Evolutionary conservation across 78 protist species (phyloP).

Genomic region (Mastigamoeba balamuthi): DNA sequence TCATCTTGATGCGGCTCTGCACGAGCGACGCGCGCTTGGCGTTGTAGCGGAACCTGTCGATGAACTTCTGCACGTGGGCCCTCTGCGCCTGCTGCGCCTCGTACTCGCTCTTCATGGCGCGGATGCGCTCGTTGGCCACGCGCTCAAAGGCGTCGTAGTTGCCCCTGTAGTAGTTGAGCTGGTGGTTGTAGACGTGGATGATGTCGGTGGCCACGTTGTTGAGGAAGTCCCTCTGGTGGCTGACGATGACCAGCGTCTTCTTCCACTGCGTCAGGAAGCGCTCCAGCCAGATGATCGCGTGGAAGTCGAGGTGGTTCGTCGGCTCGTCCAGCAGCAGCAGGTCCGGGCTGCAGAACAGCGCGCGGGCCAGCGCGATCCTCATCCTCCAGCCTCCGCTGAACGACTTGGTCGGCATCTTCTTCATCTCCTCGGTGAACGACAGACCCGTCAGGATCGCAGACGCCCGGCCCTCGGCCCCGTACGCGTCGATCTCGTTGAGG

Average conservation of each 20-base stretch:
- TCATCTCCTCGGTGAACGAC: slow-evolving; percentile 68
- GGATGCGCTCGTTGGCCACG: slow-evolving; percentile 47
- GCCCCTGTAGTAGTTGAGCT: slow-evolving; percentile 72
- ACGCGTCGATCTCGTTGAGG: slow-evolving; percentile 69
- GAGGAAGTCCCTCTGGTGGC: slow-evolving; percentile 84
- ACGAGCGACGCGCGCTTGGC: slow-evolving; percentile 79
- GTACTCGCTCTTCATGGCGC: slow-evolving; percentile 24
- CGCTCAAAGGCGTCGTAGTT: slow-evolving; percentile 71
- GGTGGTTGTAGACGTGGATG: slow-evolving; percentile 33
- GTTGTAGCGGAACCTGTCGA: slow-evolving; percentile 71
- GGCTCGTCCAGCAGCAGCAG: slow-evolving; percentile 91
- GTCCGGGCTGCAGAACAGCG: slow-evolving; percentile 84
- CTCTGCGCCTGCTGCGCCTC: slow-evolving; percentile 65
- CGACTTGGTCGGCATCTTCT: slow-evolving; percentile 29
- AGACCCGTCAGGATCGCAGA: slow-evolving; percentile 64
- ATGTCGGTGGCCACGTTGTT: slow-evolving; percentile 77
- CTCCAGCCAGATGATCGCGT: slow-evolving; percentile 83
- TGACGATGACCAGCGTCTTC: slow-evolving; percentile 57
- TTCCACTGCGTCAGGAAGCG: slow-evolving; percentile 9
- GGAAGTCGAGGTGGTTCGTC: slow-evolving; percentile 86
- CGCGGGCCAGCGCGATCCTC: slow-evolving; percentile 86
- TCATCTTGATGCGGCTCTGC: slow-evolving; percentile 63
- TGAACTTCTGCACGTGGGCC: slow-evolving; percentile 63
- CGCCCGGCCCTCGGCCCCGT: slow-evolving; percentile 58
- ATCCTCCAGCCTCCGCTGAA: slow-evolving; percentile 89